phyloP scores from a whole-genome alignment of 768 basidiomycete species.

The Suillus brevipes region DNA sequence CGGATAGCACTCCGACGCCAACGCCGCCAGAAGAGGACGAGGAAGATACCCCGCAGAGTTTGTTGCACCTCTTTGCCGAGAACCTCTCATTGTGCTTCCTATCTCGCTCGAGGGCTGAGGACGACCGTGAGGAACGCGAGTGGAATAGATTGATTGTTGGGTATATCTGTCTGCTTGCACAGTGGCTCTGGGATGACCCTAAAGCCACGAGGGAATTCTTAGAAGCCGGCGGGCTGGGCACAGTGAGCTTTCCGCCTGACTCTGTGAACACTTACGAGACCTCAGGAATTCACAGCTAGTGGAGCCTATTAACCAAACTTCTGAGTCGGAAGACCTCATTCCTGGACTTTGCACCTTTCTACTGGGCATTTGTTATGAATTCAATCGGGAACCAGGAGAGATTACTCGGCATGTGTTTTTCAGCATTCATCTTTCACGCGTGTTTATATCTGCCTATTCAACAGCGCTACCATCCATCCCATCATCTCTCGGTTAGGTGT shows the following conservation, averaged over 20 bases:
- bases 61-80: constrained; percentile 86
- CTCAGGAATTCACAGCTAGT: constrained; percentile 61
- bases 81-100: constrained; percentile 87
- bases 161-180: constrained; percentile 78
- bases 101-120: constrained; percentile 55
- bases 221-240: constrained; percentile 84
- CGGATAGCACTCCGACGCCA: constrained; percentile 53
- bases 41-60: constrained; percentile 64
- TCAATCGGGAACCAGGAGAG: constrained; percentile 92
- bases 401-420: constrained; percentile 74
- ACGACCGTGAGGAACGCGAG: constrained; percentile 74
- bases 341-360: constrained; percentile 91
- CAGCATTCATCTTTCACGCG: neutral
- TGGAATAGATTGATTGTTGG: constrained; percentile 90
- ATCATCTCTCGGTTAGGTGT: constrained; percentile 89
- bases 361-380: constrained; percentile 94
- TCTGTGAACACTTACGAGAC: neutral
- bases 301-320: constrained; percentile 89
- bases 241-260: constrained; percentile 55
- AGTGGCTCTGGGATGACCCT: constrained; percentile 98
- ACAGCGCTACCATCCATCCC: constrained; percentile 80
- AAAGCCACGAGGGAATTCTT: constrained; percentile 85
- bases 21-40: constrained; percentile 43
- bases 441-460: neutral
- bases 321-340: constrained; percentile 81